These are phyloP conservation scores for Clarireedia sp. DNA, from an alignment of 2,329 filamentous ascomycete genomes.

Conservation along the genomic window DNA sequence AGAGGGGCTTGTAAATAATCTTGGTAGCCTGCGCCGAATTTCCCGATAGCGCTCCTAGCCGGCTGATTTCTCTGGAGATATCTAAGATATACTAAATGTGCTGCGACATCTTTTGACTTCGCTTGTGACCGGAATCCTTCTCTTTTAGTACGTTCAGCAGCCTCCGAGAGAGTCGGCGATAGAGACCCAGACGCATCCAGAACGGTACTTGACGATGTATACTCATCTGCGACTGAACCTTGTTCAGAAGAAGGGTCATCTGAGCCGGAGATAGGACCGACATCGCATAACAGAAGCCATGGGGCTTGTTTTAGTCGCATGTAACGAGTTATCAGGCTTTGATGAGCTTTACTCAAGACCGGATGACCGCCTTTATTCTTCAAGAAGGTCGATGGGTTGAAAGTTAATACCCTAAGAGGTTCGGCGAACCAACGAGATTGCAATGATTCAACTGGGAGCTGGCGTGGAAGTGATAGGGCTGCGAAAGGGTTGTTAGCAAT, in stretches of 20 bases:
- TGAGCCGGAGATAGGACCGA: constrained; percentile 41
- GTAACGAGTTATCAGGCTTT: constrained; percentile 52
- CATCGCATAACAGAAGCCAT: constrained; percentile 56
- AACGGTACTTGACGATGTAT: constrained; percentile 36
- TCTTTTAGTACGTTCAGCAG: constrained; percentile 49
- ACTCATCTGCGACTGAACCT: constrained; percentile 24
- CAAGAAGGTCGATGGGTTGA: constrained; percentile 48
- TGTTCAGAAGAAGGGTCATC: constrained; percentile 26
- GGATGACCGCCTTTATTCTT: constrained; percentile 54
- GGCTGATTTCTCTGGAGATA: constrained; percentile 79
- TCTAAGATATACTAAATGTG: constrained; percentile 72
- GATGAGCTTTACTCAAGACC: constrained; percentile 52
- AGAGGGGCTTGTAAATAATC: constrained; percentile 94
- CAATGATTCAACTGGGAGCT: constrained; percentile 51
- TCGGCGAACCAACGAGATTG: constrained; percentile 64
- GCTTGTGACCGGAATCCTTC: constrained; percentile 32
- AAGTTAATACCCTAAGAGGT: constrained; percentile 54
- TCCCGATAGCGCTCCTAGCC: constrained; percentile 52
- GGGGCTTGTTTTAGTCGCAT: constrained; percentile 57
- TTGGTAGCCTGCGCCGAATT: constrained; percentile 70
- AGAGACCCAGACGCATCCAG: constrained; percentile 31
- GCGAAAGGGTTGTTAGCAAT: constrained; percentile 17
- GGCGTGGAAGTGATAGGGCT: constrained; percentile 46
- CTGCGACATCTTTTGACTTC: constrained; percentile 47
- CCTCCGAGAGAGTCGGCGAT: constrained; percentile 55